Conservation (phyloP, 192 early-diverging fungal species). For the Entophlyctis helioformis region DNA sequence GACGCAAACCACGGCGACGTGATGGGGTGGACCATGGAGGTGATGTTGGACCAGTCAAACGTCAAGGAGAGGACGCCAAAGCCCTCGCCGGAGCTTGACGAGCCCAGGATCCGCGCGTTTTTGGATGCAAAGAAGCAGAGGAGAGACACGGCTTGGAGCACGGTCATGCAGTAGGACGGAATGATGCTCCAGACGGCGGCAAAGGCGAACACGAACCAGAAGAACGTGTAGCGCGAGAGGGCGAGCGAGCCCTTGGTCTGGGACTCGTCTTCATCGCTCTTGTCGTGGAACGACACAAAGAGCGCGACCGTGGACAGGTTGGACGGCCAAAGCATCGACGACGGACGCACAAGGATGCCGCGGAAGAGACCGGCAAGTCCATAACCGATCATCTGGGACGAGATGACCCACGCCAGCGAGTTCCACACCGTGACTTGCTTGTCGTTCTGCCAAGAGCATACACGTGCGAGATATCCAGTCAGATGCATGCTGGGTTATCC, state of each 20-base stretch:
- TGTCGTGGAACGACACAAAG: conserved; percentile 65
- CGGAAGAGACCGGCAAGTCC: conserved; percentile 58
- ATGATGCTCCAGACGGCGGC: conserved; percentile 10
- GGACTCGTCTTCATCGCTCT: not conserved
- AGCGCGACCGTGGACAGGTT: conserved; percentile 65
- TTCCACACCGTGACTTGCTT: too few species aligned
- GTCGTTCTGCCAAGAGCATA: too few species aligned
- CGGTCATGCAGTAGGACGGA: conserved; percentile 7
- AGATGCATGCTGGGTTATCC: too few species aligned
- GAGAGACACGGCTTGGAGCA: conserved; percentile 5
- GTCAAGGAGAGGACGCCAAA: conserved; percentile 13
- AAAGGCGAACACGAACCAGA: conserved; percentile 12
- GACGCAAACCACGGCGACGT: conserved; percentile 2
- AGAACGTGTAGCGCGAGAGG: conserved; percentile 14
- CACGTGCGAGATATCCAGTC: too few species aligned
- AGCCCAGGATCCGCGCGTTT: not conserved
- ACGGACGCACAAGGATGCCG: conserved; percentile 68
- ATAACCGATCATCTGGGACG: conserved; percentile 55
- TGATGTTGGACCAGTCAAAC: conserved; percentile 7
- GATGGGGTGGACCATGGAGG: not conserved
- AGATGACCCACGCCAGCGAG: conserved; percentile 10
- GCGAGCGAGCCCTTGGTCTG: not conserved
- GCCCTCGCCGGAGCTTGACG: conserved; percentile 2
- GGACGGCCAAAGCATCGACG: conserved; percentile 76
- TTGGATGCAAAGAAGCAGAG: conserved; percentile 5